These are phyloP conservation scores for Calamus simplicifolius DNA, from an alignment of 176 grass and related monocot genomes.

Conservation along the genomic window DNA sequence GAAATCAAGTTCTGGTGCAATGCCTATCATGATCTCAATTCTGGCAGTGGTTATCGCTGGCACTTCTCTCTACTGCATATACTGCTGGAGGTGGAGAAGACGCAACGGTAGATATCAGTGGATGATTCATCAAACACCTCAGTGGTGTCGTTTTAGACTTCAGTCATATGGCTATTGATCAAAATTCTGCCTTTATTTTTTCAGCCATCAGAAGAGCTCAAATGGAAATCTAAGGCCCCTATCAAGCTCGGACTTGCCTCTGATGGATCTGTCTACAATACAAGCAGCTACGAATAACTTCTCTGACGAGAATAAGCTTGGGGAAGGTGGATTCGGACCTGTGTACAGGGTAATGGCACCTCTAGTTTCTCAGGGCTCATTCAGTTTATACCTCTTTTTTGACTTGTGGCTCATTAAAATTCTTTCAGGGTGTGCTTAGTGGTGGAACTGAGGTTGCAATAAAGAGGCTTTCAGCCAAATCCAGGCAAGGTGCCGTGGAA, in stretches of 20 bases:
- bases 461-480: constrained; percentile 77
- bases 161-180: too few species aligned
- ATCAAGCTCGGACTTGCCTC: constrained; percentile 69
- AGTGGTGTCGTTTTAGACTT: too few species aligned
- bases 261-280: constrained; percentile 66
- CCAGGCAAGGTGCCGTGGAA: constrained; percentile 50
- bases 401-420: neutral
- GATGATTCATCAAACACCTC: too few species aligned
- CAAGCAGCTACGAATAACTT: constrained; percentile 61
- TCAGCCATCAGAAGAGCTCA: constrained; percentile 66
- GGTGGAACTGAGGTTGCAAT: constrained; percentile 69
- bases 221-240: constrained; percentile 51
- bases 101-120: constrained; percentile 51
- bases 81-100: constrained; percentile 97
- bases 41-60: constrained; percentile 60
- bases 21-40: constrained; percentile 70
- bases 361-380: neutral
- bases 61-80: constrained; percentile 58
- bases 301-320: constrained; percentile 85
- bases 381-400: too few species aligned
- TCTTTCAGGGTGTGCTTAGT: constrained; percentile 46
- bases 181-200: constrained; percentile 7
- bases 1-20: constrained; percentile 37
- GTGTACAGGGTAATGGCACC: constrained; percentile 56
- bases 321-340: constrained; percentile 80